Conservation (phyloP, 768 basidiomycete genomes). For the Lepiota venenata region DNA sequence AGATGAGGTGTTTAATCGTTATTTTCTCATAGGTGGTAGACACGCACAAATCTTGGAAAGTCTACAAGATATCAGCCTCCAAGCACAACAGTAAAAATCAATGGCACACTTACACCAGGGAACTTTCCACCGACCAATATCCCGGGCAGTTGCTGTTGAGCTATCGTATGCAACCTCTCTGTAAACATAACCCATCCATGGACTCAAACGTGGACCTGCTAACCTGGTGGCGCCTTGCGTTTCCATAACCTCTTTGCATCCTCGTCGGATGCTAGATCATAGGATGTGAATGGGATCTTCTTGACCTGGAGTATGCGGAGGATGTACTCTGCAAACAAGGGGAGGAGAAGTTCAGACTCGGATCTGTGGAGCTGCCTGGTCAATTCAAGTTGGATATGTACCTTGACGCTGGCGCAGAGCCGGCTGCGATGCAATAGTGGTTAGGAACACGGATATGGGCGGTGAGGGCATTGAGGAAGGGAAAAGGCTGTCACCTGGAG, state of each 20-base stretch:
- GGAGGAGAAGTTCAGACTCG: not conserved
- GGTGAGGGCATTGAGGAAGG: slow-evolving; percentile 62
- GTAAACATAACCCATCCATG: not conserved
- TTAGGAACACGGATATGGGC: slow-evolving; percentile 79
- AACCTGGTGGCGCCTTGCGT: slow-evolving; percentile 72
- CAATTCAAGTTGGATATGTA: slow-evolving; percentile 16
- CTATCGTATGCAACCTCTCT: slow-evolving; percentile 32
- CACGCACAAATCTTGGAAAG: slow-evolving; percentile 71
- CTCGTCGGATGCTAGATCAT: slow-evolving; percentile 84
- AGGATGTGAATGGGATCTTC: slow-evolving; percentile 79
- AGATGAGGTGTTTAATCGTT: slow-evolving; percentile 7
- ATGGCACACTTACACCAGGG: slow-evolving; percentile 59
- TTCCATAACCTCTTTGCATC: slow-evolving; percentile 79
- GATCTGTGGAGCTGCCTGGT: not conserved
- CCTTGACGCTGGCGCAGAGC: slow-evolving; percentile 79
- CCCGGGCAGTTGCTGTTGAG: slow-evolving; percentile 82
- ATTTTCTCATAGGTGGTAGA: slow-evolving; percentile 2
- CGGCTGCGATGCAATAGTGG: slow-evolving; percentile 85
- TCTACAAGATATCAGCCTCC: slow-evolving; percentile 31
- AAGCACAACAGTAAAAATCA: not conserved
- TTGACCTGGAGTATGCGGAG: slow-evolving; percentile 81
- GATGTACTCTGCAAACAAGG: slow-evolving; percentile 60
- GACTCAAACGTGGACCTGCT: slow-evolving; percentile 11
- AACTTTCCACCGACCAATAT: slow-evolving; percentile 76
- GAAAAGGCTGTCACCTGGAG: not conserved